Evolutionary conservation across 352 stramenopile genomes (phyloP).

Genomic region (Phytophthora tentaculata): DNA sequence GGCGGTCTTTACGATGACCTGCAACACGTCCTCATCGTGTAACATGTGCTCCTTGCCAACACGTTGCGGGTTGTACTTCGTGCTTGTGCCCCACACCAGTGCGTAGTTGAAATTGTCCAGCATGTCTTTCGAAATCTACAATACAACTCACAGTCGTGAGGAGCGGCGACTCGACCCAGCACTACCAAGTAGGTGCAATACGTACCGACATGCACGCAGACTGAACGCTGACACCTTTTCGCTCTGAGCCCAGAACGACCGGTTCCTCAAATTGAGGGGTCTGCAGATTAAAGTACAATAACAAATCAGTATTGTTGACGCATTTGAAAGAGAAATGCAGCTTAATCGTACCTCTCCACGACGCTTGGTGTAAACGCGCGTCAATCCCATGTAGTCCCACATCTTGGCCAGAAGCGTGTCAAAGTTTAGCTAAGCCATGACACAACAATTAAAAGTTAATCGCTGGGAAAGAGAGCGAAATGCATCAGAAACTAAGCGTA

Average conservation of each 20-base stretch:
- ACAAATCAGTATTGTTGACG: background rate
- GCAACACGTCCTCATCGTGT: slow-evolving; percentile 98
- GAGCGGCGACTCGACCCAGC: background rate
- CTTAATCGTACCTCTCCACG: slow-evolving; percentile 69
- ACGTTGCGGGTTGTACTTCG: slow-evolving; percentile 98
- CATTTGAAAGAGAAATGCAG: background rate
- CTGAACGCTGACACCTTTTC: slow-evolving; percentile 82
- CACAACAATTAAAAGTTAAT: slow-evolving; percentile 8
- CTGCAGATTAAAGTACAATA: too few species aligned
- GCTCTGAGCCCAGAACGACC: slow-evolving; percentile 85
- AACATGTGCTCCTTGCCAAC: slow-evolving; percentile 95
- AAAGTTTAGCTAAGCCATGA: slow-evolving; percentile 94
- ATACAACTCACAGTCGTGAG: background rate
- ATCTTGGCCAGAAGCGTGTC: slow-evolving; percentile 91
- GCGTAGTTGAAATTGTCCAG: slow-evolving; percentile 98
- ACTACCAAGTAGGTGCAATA: too few species aligned
- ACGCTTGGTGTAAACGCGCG: slow-evolving; percentile 90
- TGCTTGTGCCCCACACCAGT: slow-evolving; percentile 97
- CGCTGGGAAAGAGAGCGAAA: background rate
- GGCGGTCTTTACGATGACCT: slow-evolving; percentile 98
- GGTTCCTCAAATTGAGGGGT: slow-evolving; percentile 78
- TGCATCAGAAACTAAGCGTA: slow-evolving; percentile 29
- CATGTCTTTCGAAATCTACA: slow-evolving; percentile 92
- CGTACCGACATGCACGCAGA: slow-evolving; percentile 86
- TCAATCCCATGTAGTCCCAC: slow-evolving; percentile 92